These are phyloP conservation scores for Hydnomerulius pinastri DNA, from an alignment of 768 basidiomycete species.

Conservation along the genomic window DNA sequence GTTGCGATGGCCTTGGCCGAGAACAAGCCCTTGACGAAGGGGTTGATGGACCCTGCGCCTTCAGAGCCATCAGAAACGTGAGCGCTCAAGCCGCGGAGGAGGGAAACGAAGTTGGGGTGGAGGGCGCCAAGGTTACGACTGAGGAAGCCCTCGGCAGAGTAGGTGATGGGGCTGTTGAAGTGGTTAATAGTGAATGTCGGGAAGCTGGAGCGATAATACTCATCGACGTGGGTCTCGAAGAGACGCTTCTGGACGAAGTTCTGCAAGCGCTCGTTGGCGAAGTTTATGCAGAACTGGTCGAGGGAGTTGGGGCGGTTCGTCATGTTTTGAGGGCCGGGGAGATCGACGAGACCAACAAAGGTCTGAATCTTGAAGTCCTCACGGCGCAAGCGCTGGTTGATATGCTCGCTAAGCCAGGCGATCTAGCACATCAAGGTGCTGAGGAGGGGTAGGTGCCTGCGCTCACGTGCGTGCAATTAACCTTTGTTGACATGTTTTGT, in stretches of 20 bases:
- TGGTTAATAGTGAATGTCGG: conserved; percentile 92
- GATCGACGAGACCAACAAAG: conserved; percentile 92
- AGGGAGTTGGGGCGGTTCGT: conserved; percentile 87
- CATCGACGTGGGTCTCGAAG: conserved; percentile 79
- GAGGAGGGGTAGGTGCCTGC: too few species aligned
- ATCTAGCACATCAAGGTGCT: too few species aligned
- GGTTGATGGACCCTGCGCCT: conserved; percentile 79
- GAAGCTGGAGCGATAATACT: conserved; percentile 83
- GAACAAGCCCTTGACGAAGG: conserved; percentile 91
- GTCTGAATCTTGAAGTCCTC: conserved; percentile 92
- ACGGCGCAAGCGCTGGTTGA: conserved; percentile 92
- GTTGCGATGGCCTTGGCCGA: conserved; percentile 88
- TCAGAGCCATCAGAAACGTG: conserved; percentile 51
- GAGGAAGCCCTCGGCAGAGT: conserved; percentile 88
- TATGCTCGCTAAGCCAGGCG: conserved; percentile 93
- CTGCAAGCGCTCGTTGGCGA: conserved; percentile 91
- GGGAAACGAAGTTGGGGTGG: conserved; percentile 89
- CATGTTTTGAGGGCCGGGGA: conserved; percentile 92
- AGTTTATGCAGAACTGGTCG: conserved; percentile 96
- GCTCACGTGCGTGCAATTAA: too few species aligned
- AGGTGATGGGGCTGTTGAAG: conserved; percentile 88
- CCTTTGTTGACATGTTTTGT: too few species aligned
- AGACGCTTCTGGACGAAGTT: conserved; percentile 77
- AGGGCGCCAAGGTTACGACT: conserved; percentile 87
- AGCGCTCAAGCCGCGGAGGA: conserved; percentile 65